Percentiles rank a stretch among this genome's conserved stretches.
Conservation (phyloP, 148 eudicot species). For the Heliosperma pusillum region DNA sequence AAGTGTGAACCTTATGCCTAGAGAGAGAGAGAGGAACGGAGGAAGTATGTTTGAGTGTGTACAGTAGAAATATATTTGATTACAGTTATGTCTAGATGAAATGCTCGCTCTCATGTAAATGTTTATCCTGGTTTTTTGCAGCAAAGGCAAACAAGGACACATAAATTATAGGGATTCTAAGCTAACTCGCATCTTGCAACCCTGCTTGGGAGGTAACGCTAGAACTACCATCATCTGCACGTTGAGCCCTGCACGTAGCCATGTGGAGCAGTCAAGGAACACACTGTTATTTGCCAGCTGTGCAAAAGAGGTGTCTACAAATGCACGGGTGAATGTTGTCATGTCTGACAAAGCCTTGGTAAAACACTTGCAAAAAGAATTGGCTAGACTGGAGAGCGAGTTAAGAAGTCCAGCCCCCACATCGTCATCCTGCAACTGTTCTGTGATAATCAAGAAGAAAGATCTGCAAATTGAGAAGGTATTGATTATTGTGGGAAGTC, state of each 20-base stretch:
- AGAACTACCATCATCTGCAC: conserved; percentile 95
- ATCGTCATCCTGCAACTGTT: conserved; percentile 60
- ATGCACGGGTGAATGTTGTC: conserved; percentile 97
- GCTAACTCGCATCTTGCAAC: conserved; percentile 89
- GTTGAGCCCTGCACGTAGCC: conserved; percentile 88
- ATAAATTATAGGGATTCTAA: conserved; percentile 90
- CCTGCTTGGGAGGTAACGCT: conserved; percentile 95
- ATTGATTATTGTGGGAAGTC: background rate
- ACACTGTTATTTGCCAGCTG: conserved; percentile 91
- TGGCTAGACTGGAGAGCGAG: conserved; percentile 88
- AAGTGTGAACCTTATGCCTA: too few species aligned
- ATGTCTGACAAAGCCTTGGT: conserved; percentile 99
- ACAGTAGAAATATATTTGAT: background rate
- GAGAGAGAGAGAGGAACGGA: too few species aligned
- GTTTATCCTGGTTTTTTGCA: conserved; percentile 34
- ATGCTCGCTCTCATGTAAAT: background rate
- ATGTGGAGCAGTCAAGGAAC: conserved; percentile 94
- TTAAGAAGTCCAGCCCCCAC: conserved; percentile 73
- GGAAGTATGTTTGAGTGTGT: too few species aligned
- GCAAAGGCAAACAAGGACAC: conserved; percentile 94
- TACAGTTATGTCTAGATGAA: conserved; percentile 1
- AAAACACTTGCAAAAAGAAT: conserved; percentile 87
- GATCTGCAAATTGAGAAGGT: conserved; percentile 92
- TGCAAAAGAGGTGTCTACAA: conserved; percentile 91
- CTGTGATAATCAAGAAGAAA: conserved; percentile 65